phyloP scores from a whole-genome alignment of 2,329 filamentous ascomycete genomes.

The Neofusicoccum parvum region DNA sequence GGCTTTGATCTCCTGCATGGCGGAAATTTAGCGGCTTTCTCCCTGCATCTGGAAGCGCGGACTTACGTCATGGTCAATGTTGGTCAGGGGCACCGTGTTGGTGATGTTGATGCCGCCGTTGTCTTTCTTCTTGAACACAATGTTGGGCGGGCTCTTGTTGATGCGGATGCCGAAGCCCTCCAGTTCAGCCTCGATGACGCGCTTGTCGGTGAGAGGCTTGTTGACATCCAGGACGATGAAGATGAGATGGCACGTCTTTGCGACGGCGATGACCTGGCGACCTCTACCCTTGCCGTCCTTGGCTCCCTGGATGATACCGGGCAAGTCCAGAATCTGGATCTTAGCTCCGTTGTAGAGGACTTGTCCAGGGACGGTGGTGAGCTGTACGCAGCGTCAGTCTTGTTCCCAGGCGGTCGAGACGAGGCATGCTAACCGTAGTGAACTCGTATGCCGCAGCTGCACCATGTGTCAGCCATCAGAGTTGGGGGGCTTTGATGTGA shows the following conservation, averaged over 20 bases:
- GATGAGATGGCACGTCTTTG: conserved; percentile 97
- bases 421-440: conserved; percentile 62
- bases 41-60: background rate
- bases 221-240: conserved; percentile 99
- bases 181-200: conserved; percentile 89
- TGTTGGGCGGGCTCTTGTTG: conserved; percentile 96
- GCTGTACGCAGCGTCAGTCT: conserved; percentile 33
- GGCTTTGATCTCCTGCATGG: conserved; percentile 78
- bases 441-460: conserved; percentile 93
- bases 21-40: conserved; percentile 3
- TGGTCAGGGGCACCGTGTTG: conserved; percentile 86
- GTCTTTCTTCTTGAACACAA: conserved; percentile 99
- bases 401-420: background rate
- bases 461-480: conserved; percentile 20
- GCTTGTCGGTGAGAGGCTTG: conserved; percentile 96
- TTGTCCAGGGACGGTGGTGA: conserved; percentile 96
- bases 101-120: conserved; percentile 96
- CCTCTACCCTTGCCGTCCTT: conserved; percentile 98
- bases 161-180: conserved; percentile 97
- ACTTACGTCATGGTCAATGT: conserved; percentile 79
- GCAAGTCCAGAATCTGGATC: conserved; percentile 96
- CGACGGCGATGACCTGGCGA: conserved; percentile 96
- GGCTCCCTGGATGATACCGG: conserved; percentile 97
- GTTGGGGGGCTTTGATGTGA: conserved; percentile 22
- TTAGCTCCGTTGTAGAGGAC: conserved; percentile 96